Conservation (phyloP, 768 basidiomycete species). For the Panellus pusillus region DNA sequence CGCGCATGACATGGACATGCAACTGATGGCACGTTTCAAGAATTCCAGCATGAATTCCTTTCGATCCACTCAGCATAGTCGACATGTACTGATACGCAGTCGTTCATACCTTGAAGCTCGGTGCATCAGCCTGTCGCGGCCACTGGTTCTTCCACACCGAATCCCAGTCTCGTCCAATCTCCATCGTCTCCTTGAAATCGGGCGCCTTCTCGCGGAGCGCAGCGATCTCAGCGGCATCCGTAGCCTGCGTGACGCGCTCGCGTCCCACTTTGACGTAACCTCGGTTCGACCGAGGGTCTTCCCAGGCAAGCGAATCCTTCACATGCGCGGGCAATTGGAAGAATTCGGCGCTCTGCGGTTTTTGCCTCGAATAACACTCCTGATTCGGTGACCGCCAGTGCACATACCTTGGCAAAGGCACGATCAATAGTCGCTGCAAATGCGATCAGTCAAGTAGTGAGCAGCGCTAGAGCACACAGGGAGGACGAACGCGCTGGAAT, state of each 20-base stretch:
- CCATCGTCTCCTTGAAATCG: slow-evolving; percentile 84
- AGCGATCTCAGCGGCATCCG: slow-evolving; percentile 71
- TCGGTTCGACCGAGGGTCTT: slow-evolving; percentile 81
- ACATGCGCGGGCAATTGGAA: slow-evolving; percentile 61
- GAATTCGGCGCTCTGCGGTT: slow-evolving; percentile 70
- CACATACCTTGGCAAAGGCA: slow-evolving; percentile 63
- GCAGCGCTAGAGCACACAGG: neutral
- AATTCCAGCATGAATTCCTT: slow-evolving; percentile 60
- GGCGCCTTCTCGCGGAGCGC: slow-evolving; percentile 72
- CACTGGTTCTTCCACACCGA: slow-evolving; percentile 76
- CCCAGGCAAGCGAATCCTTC: slow-evolving; percentile 75
- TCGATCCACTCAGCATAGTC: no score
- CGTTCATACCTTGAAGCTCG: slow-evolving; percentile 53
- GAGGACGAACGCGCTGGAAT: slow-evolving; percentile 49
- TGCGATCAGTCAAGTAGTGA: neutral
- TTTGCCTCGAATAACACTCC: slow-evolving; percentile 5
- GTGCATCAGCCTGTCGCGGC: slow-evolving; percentile 63
- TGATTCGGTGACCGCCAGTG: neutral
- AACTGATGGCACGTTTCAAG: slow-evolving; percentile 72
- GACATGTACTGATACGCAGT: no score
- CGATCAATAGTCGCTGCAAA: slow-evolving; percentile 47
- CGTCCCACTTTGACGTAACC: slow-evolving; percentile 82
- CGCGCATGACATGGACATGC: slow-evolving; percentile 78
- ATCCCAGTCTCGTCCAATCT: slow-evolving; percentile 87
- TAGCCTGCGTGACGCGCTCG: slow-evolving; percentile 77